Evolutionary conservation across 345 rosid species (phyloP), one percentile per base, ranked within the genome.

Genomic region (Euphorbia pulcherrima): DNA sequence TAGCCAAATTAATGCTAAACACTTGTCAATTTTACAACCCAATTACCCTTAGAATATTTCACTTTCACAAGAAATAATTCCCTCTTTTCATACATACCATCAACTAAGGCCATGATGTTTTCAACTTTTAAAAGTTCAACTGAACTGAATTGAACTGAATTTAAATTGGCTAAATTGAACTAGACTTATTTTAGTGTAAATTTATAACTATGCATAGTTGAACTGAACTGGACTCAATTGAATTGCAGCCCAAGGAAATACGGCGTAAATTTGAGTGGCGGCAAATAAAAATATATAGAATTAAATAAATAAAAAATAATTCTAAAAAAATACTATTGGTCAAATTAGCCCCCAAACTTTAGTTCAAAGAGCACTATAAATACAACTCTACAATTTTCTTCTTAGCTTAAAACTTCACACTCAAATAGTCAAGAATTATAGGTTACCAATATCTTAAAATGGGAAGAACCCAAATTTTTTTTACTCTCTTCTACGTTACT

Each of bases 201-300:
- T n/a, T n/a, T n/a, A n/a, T n/a, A n/a, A n/a, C n/a, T n/a, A n/a
- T n/a, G n/a, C n/a, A n/a, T n/a, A n/a, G n/a, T n/a, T n/a, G n/a
- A n/a, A n/a, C n/a, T n/a, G n/a, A n/a, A n/a, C n/a, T n/a, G n/a
- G n/a, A n/a, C n/a, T n/a, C n/a, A n/a, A n/a, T n/a, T n/a, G n/a
- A n/a, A n/a, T n/a, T n/a, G n/a, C n/a, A n/a, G n/a, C n/a, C n/a
- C n/a, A n/a, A n/a, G n/a, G n/a, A n/a, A n/a, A n/a, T n/a, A n/a
- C n/a, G n/a, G n/a, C n/a, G n/a, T n/a, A n/a, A 35, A 47, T 54
- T 69, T 53, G 76, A 74, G 64, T 65, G 81, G 81, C 79, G 61
- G 72, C 83, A 71, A 24, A 57, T 48, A 70, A 59, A 21, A 24
- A 29, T 26, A 55, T 9, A 9, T 3, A 55, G 3, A 52, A 52